These are phyloP conservation scores for Neurospora sp. DNA, from an alignment of 495 filamentous ascomycete species.

Conservation along the genomic window DNA sequence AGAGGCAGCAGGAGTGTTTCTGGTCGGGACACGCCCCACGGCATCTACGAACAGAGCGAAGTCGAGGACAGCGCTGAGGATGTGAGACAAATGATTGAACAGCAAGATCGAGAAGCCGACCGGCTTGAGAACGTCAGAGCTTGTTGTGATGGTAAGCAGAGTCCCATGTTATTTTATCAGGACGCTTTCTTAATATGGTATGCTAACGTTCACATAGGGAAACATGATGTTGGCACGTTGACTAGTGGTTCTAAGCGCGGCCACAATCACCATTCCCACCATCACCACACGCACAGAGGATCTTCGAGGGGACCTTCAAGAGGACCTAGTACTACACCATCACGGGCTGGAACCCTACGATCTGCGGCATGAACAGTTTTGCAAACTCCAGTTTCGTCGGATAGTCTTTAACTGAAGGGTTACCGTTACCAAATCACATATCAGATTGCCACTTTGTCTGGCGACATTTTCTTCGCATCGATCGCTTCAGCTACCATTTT, in stretches of 20 bases:
- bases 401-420: conserved; percentile 3
- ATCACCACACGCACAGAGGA: conserved; percentile 25
- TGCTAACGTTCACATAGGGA: conserved; percentile 43
- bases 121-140: conserved; percentile 89
- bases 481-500: conserved; percentile 25
- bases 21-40: conserved; percentile 28
- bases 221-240: conserved; percentile 59
- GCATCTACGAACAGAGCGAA: conserved; percentile 60
- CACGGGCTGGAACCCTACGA: conserved; percentile 21
- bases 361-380: conserved; percentile 18
- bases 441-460: conserved; percentile 2
- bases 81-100: conserved; percentile 60
- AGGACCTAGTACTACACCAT: conserved; percentile 14
- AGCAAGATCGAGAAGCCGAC: conserved; percentile 62
- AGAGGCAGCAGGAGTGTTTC: conserved; percentile 31
- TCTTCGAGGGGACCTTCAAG: conserved; percentile 28
- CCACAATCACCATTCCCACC: conserved; percentile 18
- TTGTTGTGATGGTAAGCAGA: conserved; percentile 86
- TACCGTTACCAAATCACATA: conserved; percentile 5
- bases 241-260: conserved; percentile 31
- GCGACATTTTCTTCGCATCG: conserved; percentile 20
- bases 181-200: not conserved
- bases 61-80: conserved; percentile 73
- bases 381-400: not conserved
- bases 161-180: not conserved